phyloP scores from a whole-genome alignment of 352 stramenopile genomes.

The Globisporangium cystogenes region DNA sequence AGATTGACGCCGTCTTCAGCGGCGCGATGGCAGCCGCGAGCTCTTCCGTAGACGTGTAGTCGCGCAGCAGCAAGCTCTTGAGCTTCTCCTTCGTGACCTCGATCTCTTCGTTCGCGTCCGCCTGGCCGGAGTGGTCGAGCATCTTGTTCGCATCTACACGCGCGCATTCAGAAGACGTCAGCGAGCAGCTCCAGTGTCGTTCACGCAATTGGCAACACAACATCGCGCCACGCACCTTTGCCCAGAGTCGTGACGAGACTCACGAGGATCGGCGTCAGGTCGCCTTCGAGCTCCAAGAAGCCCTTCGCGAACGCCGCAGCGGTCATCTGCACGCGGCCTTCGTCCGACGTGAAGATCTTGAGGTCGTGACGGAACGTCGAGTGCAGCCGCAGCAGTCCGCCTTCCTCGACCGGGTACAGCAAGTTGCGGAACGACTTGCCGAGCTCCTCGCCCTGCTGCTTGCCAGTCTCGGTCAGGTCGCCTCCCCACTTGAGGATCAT shows the following conservation, averaged over 20 bases:
- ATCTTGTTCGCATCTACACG: conserved; percentile 91
- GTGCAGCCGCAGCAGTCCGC: conserved; percentile 96
- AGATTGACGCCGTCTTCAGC: conserved; percentile 70
- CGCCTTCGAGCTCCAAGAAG: conserved; percentile 98
- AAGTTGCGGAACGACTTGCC: conserved; percentile 90
- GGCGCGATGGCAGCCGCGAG: conserved; percentile 60
- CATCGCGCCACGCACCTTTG: conserved; percentile 39
- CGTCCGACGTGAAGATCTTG: conserved; percentile 99
- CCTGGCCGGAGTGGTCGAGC: conserved; percentile 98
- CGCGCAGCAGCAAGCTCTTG: conserved; percentile 87
- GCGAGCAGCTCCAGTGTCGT: not conserved
- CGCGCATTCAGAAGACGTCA: not conserved
- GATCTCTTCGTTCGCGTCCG: conserved; percentile 94
- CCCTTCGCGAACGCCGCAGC: conserved; percentile 99
- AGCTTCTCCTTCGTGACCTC: conserved; percentile 81
- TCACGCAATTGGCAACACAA: no score
- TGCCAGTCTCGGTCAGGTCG: conserved; percentile 97
- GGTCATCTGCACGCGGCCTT: conserved; percentile 99
- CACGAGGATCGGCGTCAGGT: conserved; percentile 99
- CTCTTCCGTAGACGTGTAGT: conserved; percentile 66
- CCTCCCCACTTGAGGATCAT: conserved; percentile 99
- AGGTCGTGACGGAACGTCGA: conserved; percentile 99
- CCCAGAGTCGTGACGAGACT: conserved; percentile 88
- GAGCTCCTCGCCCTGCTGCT: conserved; percentile 94
- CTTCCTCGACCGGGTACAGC: conserved; percentile 87